These are phyloP conservation scores for Immersiella caudata DNA, from an alignment of 495 filamentous ascomycete species.

Conservation along the genomic window DNA sequence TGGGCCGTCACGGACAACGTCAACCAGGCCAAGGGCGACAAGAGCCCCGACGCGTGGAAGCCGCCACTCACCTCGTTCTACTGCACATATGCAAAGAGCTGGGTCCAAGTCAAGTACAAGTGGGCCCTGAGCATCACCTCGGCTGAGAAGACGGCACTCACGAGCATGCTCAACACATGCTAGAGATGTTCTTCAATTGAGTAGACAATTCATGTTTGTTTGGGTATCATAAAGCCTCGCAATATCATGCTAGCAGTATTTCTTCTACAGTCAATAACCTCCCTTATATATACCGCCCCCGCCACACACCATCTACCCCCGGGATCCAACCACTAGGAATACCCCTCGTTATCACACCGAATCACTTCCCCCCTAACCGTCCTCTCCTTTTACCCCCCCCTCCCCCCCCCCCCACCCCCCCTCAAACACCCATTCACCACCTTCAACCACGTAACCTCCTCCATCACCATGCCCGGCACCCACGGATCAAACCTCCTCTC, in stretches of 20 bases:
- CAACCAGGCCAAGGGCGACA: conserved; percentile 70
- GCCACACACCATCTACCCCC: not conserved
- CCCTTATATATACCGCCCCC: no score
- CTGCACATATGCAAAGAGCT: conserved; percentile 75
- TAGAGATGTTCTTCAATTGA: no score
- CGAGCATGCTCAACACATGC: conserved; percentile 66
- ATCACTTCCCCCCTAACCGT: not conserved
- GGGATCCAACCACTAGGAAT: not conserved
- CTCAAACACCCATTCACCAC: no score
- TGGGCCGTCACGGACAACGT: conserved; percentile 75
- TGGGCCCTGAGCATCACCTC: conserved; percentile 50
- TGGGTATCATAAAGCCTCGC: no score
- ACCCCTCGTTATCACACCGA: not conserved
- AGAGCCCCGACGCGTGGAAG: conserved; percentile 73
- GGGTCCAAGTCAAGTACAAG: conserved; percentile 72
- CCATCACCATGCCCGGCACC: not conserved
- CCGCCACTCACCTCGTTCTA: conserved; percentile 67
- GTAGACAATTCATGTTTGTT: no score
- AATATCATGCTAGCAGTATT: no score
- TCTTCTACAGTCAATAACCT: no score
- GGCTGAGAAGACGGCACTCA: conserved; percentile 57
- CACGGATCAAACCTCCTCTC: not conserved
- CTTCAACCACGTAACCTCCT: not conserved
- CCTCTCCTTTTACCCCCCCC: not conserved
- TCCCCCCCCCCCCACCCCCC: not conserved